These are phyloP conservation scores for Russula dissimulans DNA, from an alignment of 768 basidiomycete genomes.

Conservation along the genomic window DNA sequence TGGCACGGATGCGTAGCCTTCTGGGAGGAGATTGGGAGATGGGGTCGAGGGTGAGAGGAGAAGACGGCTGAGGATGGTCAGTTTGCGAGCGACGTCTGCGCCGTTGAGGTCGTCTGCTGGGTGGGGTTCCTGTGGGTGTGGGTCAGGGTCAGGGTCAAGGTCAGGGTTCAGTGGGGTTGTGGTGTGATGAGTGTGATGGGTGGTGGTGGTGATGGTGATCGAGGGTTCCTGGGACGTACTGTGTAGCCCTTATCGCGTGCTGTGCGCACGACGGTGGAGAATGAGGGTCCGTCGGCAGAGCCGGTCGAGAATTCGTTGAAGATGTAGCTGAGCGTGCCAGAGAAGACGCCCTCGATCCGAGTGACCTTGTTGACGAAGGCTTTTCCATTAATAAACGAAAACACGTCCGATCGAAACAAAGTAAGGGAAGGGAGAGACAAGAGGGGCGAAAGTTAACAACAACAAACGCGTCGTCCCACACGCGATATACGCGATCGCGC, in stretches of 20 bases:
- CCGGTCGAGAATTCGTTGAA: conserved; percentile 91
- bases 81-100: conserved; percentile 92
- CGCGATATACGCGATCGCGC: too few relatives aligned
- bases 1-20: conserved; percentile 71
- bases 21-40: conserved; percentile 32
- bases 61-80: conserved; percentile 87
- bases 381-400: background rate
- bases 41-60: conserved; percentile 41
- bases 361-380: conserved; percentile 40
- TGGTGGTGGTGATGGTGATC: background rate
- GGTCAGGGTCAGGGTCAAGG: background rate
- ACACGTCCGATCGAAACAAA: background rate
- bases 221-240: conserved; percentile 34
- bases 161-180: too few relatives aligned
- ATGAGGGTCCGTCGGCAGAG: conserved; percentile 55
- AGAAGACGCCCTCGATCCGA: conserved; percentile 97
- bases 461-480: background rate
- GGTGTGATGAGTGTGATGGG: too few relatives aligned
- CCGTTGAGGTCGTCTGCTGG: conserved; percentile 96
- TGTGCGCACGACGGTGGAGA: conserved; percentile 81
- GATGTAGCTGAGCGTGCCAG: conserved; percentile 97
- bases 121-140: conserved; percentile 79
- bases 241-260: conserved; percentile 95
- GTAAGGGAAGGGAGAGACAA: background rate
- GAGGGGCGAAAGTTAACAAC: background rate